Conservation (phyloP, 192 early-diverging fungal species). For the Umbelopsis isabellina region DNA sequence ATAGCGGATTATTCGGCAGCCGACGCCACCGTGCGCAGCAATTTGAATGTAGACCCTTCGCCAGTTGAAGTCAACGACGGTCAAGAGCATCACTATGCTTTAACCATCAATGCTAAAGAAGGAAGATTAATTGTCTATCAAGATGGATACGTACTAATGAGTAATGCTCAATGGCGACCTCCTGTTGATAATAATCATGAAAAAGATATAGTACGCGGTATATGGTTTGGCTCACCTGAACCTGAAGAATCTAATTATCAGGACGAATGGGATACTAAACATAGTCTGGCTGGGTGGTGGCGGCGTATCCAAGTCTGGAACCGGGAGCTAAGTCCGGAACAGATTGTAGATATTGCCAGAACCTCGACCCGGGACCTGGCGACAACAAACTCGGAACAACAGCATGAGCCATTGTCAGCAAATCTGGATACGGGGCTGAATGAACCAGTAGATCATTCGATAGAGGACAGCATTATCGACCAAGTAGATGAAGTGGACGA, state of each 20-base stretch:
- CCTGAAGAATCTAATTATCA: conserved; percentile 35
- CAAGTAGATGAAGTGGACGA: not conserved
- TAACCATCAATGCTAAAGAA: conserved; percentile 18
- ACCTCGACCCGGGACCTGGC: not conserved
- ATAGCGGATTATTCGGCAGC: not conserved
- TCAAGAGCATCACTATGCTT: conserved; percentile 32
- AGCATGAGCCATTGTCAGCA: not conserved
- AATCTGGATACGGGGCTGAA: not conserved
- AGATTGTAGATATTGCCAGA: conserved; percentile 4
- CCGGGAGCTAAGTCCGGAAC: conserved; percentile 9
- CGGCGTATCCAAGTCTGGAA: conserved; percentile 38
- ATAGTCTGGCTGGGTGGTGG: conserved; percentile 29
- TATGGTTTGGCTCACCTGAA: conserved; percentile 41
- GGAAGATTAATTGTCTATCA: conserved; percentile 27
- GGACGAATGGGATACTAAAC: conserved; percentile 35
- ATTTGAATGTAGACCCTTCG: conserved; percentile 11
- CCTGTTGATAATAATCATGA: conserved; percentile 4
- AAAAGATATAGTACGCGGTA: conserved; percentile 26
- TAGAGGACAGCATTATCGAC: not conserved
- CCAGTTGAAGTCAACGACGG: conserved; percentile 17
- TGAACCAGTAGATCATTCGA: not conserved
- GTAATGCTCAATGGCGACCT: conserved; percentile 21
- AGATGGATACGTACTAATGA: conserved; percentile 37
- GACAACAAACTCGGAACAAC: conserved; percentile 13
- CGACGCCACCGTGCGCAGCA: not conserved